Base-by-base conservation (phyloP, 192 early-diverging fungal genomes). In the Umbelopsis sp. region DNA sequence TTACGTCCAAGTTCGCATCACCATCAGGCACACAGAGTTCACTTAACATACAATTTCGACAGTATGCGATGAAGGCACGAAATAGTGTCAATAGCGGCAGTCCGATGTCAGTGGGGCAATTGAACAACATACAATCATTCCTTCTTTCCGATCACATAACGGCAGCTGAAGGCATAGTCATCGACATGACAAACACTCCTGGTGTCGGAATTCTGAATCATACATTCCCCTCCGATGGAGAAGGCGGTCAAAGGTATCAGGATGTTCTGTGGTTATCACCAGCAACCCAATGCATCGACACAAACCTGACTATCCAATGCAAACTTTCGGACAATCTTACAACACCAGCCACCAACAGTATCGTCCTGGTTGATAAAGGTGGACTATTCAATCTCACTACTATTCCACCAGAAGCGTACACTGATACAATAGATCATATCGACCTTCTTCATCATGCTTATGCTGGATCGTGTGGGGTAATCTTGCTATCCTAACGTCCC, bases 121-220 rank as follows among this genome's bases (percentile, higher is more conserved):
- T 62, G 56, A 34, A 1, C 56, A 62, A 14, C 4, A 29, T 62
- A 32, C 56, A 62, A 26, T 62, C 56, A 34, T 62, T 62, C n/a
- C 24, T 62, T 34, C 29, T 20, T 20, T 29, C 29, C 16, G 17
- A 62, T 34, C 4, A n/a, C 8, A 36, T 62, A 11, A 34, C 26
- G 4, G 56, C 56, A 0, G 20, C 31, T 12, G 56, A 62, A 34
- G 56, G 56, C 4, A 26, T 32, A 3, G 17, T 62, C 17, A 31
- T 62, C 29, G 56, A 62, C 20, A 62, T 32, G 14, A 62, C 56
- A 2, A 34, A 34, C 56, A 62, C 26, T n/a, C 56, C 56, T 12
- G 56, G 56, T n/a, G 17, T 62, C 34, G 56, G 56, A 34, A 20
- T 62, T 2, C 16, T 34, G 2, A 26, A 62, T 20, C 56, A 62